A percentile compares a stretch with the other conserved stretches of the same genome.
Conservation (phyloP, 495 filamentous ascomycete genomes). For the Annulohypoxylon nitens region DNA sequence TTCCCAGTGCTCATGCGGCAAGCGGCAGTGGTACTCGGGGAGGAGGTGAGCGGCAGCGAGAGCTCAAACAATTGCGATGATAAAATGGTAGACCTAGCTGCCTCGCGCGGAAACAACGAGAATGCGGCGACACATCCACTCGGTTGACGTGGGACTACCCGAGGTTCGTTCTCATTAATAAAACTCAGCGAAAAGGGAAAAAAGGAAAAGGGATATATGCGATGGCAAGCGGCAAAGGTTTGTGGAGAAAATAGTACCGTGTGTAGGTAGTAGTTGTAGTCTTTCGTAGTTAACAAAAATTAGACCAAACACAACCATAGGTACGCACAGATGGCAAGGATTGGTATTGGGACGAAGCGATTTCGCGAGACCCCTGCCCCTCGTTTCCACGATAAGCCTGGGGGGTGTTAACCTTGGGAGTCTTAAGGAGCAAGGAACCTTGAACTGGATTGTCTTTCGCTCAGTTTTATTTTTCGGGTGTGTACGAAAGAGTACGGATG, state of each 20-base stretch:
- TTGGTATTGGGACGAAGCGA: slow-evolving; percentile 37
- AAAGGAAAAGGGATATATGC: slow-evolving; percentile 40
- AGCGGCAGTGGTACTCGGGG: slow-evolving; percentile 42
- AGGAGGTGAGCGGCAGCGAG: slow-evolving; percentile 16
- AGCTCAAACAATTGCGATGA: slow-evolving; percentile 40
- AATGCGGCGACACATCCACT: slow-evolving; percentile 24
- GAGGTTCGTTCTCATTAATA: slow-evolving; percentile 33
- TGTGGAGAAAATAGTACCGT: slow-evolving; percentile 41
- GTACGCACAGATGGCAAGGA: slow-evolving; percentile 38
- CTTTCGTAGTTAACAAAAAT: slow-evolving; percentile 18
- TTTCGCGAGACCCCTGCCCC: slow-evolving; percentile 39
- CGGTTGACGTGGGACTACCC: slow-evolving; percentile 28
- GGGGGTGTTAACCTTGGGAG: slow-evolving; percentile 24
- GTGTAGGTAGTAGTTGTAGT: slow-evolving; percentile 34
- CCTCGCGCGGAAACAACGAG: slow-evolving; percentile 22
- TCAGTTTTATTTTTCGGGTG: slow-evolving; percentile 35
- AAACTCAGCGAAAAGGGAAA: slow-evolving; percentile 26
- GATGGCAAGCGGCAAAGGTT: slow-evolving; percentile 39
- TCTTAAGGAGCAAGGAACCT: slow-evolving; percentile 25
- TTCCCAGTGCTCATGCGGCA: slow-evolving; percentile 39
- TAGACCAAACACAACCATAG: slow-evolving; percentile 29
- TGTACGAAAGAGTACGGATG: slow-evolving; percentile 34
- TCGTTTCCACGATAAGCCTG: slow-evolving; percentile 44
- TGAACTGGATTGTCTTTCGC: slow-evolving; percentile 24
- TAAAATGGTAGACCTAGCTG: slow-evolving; percentile 11